Evolutionary conservation across 805 yeast species (phyloP).

Genomic region (Sugiyamaella mastotermitis): DNA sequence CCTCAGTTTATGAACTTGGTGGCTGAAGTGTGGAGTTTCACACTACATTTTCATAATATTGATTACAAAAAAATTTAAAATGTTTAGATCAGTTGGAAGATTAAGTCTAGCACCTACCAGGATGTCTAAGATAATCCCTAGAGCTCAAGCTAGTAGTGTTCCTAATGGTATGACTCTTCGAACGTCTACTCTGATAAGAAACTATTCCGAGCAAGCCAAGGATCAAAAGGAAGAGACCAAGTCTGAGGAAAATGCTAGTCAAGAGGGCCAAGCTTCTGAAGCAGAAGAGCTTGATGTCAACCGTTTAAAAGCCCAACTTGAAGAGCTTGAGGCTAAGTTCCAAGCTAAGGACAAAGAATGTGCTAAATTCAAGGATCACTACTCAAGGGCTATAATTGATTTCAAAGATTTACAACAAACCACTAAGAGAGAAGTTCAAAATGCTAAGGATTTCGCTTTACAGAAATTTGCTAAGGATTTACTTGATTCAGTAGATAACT

Average conservation of each 20-base stretch:
- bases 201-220: slow-evolving; percentile 11
- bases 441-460: slow-evolving; percentile 83
- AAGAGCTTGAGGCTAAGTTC: slow-evolving; percentile 45
- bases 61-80: too few species aligned
- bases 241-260: slow-evolving; percentile 7
- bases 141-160: too few species aligned
- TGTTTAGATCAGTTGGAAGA: too few species aligned
- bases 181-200: not conserved
- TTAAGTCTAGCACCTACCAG: too few species aligned
- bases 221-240: slow-evolving; percentile 9
- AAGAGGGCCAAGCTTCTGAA: slow-evolving; percentile 13
- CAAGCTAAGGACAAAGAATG: slow-evolving; percentile 52
- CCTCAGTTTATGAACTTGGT: too few species aligned
- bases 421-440: slow-evolving; percentile 78
- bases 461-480: slow-evolving; percentile 89
- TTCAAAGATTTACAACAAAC: slow-evolving; percentile 89
- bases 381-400: slow-evolving; percentile 81
- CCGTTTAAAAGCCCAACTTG: slow-evolving; percentile 18
- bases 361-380: slow-evolving; percentile 77
- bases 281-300: slow-evolving; percentile 20
- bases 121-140: too few species aligned
- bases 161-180: too few species aligned
- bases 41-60: too few species aligned
- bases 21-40: too few species aligned
- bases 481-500: slow-evolving; percentile 84